Percentiles rank a stretch among this genome's conserved stretches.
Conservation (phyloP, 2,329 filamentous ascomycete species). For the Pseudogymnoascus sp. region DNA sequence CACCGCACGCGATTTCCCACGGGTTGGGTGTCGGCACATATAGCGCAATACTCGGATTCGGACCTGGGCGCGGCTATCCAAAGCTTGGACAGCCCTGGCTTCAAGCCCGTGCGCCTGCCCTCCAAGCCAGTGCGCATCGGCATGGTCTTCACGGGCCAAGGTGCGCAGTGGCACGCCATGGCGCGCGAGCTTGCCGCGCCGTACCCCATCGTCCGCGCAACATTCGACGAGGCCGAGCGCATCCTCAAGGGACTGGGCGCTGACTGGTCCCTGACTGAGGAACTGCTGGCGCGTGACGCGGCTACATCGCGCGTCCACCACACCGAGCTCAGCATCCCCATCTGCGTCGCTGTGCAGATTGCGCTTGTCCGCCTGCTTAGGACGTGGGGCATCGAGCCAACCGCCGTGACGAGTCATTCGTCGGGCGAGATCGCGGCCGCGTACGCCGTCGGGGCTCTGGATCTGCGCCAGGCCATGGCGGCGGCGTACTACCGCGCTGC, state of each 20-base stretch:
- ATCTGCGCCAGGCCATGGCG: slow-evolving; percentile 18
- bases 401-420: slow-evolving; percentile 22
- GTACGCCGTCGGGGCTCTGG: slow-evolving; percentile 22
- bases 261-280: neutral
- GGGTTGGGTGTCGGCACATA: too few species aligned
- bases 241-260: slow-evolving; percentile 27
- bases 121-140: slow-evolving; percentile 14
- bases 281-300: neutral
- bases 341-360: slow-evolving; percentile 31
- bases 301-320: neutral
- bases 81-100: neutral
- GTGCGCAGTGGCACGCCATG: slow-evolving; percentile 33
- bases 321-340: slow-evolving; percentile 20
- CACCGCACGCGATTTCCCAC: too few species aligned
- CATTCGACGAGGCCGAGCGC: slow-evolving; percentile 18
- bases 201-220: neutral
- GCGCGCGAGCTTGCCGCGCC: slow-evolving; percentile 26
- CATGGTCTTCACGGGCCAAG: slow-evolving; percentile 32
- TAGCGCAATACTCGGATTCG: too few species aligned
- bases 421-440: slow-evolving; percentile 22
- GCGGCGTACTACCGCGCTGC: slow-evolving; percentile 25
- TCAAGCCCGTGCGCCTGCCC: neutral
- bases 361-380: slow-evolving; percentile 26
- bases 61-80: neutral
- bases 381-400: slow-evolving; percentile 18